These are phyloP conservation scores for Microbotryum saponariae DNA, from an alignment of 1,284 basidiomycete species.

Conservation along the genomic window DNA sequence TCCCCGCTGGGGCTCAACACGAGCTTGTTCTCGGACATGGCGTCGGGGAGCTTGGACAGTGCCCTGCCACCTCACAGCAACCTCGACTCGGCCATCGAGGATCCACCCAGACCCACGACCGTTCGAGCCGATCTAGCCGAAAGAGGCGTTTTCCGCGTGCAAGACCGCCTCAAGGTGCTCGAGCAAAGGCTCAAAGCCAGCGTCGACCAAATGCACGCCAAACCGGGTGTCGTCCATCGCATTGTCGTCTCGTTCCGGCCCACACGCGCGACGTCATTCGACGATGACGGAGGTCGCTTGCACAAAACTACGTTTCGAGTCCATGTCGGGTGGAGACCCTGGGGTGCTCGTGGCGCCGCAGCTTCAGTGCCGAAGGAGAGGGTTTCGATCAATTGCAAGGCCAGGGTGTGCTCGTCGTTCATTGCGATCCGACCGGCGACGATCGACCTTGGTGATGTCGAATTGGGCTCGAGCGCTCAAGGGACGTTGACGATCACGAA, in stretches of 20 bases:
- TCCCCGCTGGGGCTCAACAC: conserved; percentile 1
- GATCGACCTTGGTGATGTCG: conserved; percentile 48
- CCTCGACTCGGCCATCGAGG: neutral
- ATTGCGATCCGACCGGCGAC: conserved; percentile 43
- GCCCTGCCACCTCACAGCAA: conserved; percentile 20
- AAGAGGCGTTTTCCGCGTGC: conserved; percentile 5
- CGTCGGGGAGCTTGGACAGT: conserved; percentile 14
- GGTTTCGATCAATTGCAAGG: conserved; percentile 42
- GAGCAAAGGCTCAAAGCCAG: conserved; percentile 41
- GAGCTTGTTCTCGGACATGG: neutral
- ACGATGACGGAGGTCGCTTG: conserved; percentile 41
- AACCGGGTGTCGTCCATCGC: conserved; percentile 48
- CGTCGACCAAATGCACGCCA: conserved; percentile 47
- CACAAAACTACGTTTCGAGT: conserved; percentile 43
- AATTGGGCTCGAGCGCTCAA: conserved; percentile 46
- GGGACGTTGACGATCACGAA: conserved; percentile 44
- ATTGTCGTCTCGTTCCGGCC: conserved; percentile 47
- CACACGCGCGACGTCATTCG: conserved; percentile 35
- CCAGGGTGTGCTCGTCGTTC: conserved; percentile 47
- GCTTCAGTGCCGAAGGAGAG: conserved; percentile 26
- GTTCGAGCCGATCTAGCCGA: conserved; percentile 10
- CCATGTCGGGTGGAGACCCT: conserved; percentile 38
- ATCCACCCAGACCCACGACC: neutral
- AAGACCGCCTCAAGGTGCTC: conserved; percentile 36
- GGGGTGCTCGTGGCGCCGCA: conserved; percentile 12